Evolutionary conservation across 2,329 filamentous ascomycete species (phyloP).

Genomic region (Rachicladosporium sp.): DNA sequence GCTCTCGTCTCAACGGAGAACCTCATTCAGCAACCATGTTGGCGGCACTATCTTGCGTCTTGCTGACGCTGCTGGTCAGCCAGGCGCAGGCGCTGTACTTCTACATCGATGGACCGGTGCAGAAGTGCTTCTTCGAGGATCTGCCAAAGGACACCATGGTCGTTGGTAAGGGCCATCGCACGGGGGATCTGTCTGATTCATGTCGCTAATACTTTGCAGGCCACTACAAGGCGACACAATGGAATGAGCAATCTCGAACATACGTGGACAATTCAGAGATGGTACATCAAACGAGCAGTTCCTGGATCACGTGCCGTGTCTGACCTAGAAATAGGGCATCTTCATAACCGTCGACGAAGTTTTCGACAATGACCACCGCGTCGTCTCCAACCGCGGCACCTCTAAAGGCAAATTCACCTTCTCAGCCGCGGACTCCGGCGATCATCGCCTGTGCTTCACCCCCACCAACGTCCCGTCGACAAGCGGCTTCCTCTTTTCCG

Average conservation of each 20-base stretch:
- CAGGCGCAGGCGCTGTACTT: constrained; percentile 83
- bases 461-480: constrained; percentile 61
- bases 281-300: constrained; percentile 9
- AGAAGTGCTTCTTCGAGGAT: constrained; percentile 98
- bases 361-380: constrained; percentile 95
- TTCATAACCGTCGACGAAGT: constrained; percentile 92
- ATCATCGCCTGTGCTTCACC: constrained; percentile 91
- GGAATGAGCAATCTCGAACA: constrained; percentile 53
- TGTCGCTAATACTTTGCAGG: constrained; percentile 32
- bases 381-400: constrained; percentile 73
- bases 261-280: constrained; percentile 61
- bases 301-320: constrained; percentile 2
- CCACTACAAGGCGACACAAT: constrained; percentile 78
- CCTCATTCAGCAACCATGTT: constrained; percentile 13
- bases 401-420: constrained; percentile 83
- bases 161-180: constrained; percentile 48
- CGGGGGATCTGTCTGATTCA: background rate
- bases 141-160: constrained; percentile 94
- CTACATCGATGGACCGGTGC: constrained; percentile 73
- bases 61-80: constrained; percentile 30
- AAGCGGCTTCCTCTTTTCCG: constrained; percentile 58
- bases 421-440: constrained; percentile 79
- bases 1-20: too few relatives aligned
- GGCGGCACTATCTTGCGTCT: constrained; percentile 10
- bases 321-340: constrained; percentile 43